Conservation (phyloP, 345 rosid genomes). For the Heritiera littoralis region DNA sequence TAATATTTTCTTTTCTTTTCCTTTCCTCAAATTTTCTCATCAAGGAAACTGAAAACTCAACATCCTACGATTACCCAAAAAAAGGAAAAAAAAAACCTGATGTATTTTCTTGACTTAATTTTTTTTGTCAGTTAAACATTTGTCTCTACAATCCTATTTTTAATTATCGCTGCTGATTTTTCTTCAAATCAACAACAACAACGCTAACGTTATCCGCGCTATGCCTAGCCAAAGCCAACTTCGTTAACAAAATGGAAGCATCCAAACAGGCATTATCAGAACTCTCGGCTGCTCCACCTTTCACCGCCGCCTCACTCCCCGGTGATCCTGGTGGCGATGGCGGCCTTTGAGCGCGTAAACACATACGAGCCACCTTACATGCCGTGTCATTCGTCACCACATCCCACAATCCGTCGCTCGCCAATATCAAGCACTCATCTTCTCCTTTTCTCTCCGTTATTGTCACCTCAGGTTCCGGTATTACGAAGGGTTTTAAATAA, state of each 20-base stretch:
- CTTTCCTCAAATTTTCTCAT: background rate
- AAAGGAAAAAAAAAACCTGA: background rate
- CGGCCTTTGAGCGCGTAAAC: slow-evolving; percentile 45
- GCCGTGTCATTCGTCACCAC: slow-evolving; percentile 69
- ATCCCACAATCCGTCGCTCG: slow-evolving; percentile 83
- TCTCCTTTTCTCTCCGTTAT: slow-evolving; percentile 45
- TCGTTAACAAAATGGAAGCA: slow-evolving; percentile 77
- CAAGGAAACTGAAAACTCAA: background rate
- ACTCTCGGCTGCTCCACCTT: slow-evolving; percentile 22
- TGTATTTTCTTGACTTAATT: background rate
- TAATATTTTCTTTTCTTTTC: no score
- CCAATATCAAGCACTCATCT: slow-evolving; percentile 66
- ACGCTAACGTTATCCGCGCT: slow-evolving; percentile 85
- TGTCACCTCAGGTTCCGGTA: slow-evolving; percentile 68
- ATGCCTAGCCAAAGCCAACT: slow-evolving; percentile 74
- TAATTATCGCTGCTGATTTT: slow-evolving; percentile 17
- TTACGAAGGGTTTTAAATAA: slow-evolving; percentile 67
- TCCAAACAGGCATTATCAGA: slow-evolving; percentile 71
- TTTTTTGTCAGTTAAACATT: background rate
- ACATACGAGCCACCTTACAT: slow-evolving; percentile 57
- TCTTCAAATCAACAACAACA: slow-evolving; percentile 75
- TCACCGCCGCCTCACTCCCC: slow-evolving; percentile 26
- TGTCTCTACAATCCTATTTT: slow-evolving; percentile 13
- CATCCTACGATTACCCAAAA: slow-evolving; percentile 8
- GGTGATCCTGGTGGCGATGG: slow-evolving; percentile 27